Base-by-base conservation (phyloP, 805 yeast genomes). In the Torulaspora maleeae region DNA sequence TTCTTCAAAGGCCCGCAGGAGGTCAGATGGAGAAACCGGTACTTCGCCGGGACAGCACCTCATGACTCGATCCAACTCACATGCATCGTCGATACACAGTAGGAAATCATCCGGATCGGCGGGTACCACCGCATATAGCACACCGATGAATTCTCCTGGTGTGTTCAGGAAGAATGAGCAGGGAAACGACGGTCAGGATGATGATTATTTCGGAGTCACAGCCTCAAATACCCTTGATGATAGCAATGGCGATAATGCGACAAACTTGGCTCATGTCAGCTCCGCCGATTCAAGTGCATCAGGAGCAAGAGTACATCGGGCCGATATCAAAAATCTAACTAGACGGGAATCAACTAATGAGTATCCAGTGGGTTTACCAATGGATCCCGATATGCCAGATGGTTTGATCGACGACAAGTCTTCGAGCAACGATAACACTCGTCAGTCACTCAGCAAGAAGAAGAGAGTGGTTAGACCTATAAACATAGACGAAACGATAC, bases 401-500 rank as follows among this genome's bases (percentile, higher is more conserved):
- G 51, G 51, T 13, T 30, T 32, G 8, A 27, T 40, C 20, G 47
- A 54, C 53, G 55, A 34, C 51, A 56, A 41, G 50, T 59, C 11
- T 49, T 61, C 3, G 53, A 52, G 43, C 52, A 61, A 11, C 47
- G 51, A 42, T 51, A 44, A 52, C 60, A 38, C 59, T 59, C 43
- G 45, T 43, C 50, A 48, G 43, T 30, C 43, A 39, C 41, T 34
- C 43, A 41, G 27, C 22, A 60, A 48, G 36, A 52, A 37, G 37
- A 66, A 54, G 48, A 68, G 51, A 44, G 49, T 38, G 12, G 48
- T 52, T 13, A 67, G 59, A 36, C 64, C 69, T 4, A 46, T 72
- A 15, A 81, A 90, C 62, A 76, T 93, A 37, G 99, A 93, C 67
- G 95, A 87, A 59, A 73, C 87, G 39, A 93, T 93, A 49, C 97